These are phyloP conservation scores for Trichosporon faecale DNA, from an alignment of 1,284 basidiomycete species.

Conservation along the genomic window DNA sequence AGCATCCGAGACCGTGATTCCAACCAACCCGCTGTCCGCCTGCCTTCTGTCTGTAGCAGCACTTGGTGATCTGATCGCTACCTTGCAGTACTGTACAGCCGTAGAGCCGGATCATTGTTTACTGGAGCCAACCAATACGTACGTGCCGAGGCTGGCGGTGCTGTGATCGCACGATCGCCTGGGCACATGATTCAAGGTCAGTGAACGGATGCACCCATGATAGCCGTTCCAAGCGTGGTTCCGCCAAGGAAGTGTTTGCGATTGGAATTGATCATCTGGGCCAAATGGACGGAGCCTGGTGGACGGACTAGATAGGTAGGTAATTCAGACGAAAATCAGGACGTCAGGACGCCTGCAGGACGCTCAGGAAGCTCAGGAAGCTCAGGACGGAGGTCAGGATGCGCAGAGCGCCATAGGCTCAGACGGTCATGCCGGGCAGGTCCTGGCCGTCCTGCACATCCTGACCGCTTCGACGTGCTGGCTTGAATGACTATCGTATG, in stretches of 20 bases:
- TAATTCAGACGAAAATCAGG: not conserved
- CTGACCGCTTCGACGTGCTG: not conserved
- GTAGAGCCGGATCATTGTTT: not conserved
- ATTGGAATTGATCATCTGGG: not conserved
- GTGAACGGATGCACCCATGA: too few relatives aligned
- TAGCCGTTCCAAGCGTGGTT: not conserved
- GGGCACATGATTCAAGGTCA: too few relatives aligned
- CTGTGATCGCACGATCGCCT: not conserved
- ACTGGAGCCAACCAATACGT: not conserved
- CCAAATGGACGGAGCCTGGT: not conserved
- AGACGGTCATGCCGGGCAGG: not conserved
- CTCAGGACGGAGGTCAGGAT: not conserved
- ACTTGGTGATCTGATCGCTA: not conserved
- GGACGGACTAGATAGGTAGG: not conserved
- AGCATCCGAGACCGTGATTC: not conserved
- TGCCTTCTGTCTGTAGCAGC: too few relatives aligned
- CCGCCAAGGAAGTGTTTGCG: not conserved
- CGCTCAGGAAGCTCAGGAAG: not conserved
- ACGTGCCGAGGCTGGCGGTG: not conserved
- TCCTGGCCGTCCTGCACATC: not conserved
- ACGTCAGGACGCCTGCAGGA: not conserved
- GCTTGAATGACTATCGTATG: not conserved
- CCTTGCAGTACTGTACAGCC: not conserved
- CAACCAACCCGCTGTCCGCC: not conserved
- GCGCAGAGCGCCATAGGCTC: not conserved